A percentile compares a stretch with the other conserved stretches of the same genome.
Conservation (phyloP, 2,329 filamentous ascomycete species). For the Zopfia rhizophila region DNA sequence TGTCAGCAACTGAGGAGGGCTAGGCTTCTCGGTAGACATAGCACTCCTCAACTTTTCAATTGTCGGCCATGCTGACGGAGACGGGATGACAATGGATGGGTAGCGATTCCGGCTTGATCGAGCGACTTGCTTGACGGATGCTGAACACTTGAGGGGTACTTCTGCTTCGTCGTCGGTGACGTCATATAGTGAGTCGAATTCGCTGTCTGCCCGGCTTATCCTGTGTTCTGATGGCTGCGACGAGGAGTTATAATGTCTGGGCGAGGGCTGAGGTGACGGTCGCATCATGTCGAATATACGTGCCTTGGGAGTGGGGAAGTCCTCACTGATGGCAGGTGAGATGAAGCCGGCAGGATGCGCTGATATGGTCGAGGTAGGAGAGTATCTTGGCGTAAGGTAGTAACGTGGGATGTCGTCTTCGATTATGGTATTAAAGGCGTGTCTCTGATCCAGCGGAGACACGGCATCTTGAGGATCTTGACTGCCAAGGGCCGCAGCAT, state of each 20-base stretch:
- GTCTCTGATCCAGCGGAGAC: slow-evolving; percentile 67
- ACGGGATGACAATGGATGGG: slow-evolving; percentile 69
- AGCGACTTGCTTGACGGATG: slow-evolving; percentile 59
- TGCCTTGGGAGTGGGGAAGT: slow-evolving; percentile 79
- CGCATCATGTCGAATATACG: slow-evolving; percentile 65
- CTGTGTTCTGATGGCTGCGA: slow-evolving; percentile 67
- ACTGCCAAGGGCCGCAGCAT: slow-evolving; percentile 38
- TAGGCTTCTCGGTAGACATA: slow-evolving; percentile 65
- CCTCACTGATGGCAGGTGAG: slow-evolving; percentile 61
- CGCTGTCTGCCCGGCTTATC: slow-evolving; percentile 73
- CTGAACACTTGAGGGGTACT: slow-evolving; percentile 62
- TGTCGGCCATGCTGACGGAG: slow-evolving; percentile 66
- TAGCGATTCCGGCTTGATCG: slow-evolving; percentile 59
- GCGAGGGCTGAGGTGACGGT: slow-evolving; percentile 63
- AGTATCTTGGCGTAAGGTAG: slow-evolving; percentile 52
- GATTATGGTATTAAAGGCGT: slow-evolving; percentile 72
- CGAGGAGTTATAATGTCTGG: slow-evolving; percentile 62
- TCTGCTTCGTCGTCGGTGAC: slow-evolving; percentile 79
- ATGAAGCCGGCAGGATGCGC: slow-evolving; percentile 40
- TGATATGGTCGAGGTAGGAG: slow-evolving; percentile 34
- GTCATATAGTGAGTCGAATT: slow-evolving; percentile 90
- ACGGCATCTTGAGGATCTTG: slow-evolving; percentile 34
- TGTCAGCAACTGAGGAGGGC: slow-evolving; percentile 67
- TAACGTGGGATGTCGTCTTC: slow-evolving; percentile 62
- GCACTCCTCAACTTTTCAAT: slow-evolving; percentile 63